Conservation (phyloP, 164 flowering plant species). For the Vitis rotundifolia region DNA sequence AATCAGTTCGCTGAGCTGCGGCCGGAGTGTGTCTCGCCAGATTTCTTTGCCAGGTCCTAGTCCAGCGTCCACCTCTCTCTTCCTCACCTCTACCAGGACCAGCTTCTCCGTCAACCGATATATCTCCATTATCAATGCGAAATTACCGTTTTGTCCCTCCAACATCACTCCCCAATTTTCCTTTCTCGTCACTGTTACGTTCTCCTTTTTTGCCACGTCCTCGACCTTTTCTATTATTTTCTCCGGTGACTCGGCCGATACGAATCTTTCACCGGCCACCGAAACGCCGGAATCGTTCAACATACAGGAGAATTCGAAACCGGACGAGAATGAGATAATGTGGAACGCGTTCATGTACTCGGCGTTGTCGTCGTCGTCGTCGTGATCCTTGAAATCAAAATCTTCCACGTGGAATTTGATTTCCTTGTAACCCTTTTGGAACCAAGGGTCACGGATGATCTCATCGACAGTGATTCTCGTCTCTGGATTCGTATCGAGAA, state of each 20-base stretch:
- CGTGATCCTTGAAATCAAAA: slow-evolving; percentile 7
- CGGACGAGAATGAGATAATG: slow-evolving; percentile 63
- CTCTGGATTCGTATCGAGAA: slow-evolving; percentile 58
- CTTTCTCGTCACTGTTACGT: slow-evolving; percentile 18
- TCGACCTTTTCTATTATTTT: slow-evolving; percentile 31
- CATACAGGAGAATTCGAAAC: slow-evolving; percentile 53
- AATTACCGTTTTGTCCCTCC: slow-evolving; percentile 42
- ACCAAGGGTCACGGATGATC: slow-evolving; percentile 62
- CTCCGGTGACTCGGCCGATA: slow-evolving; percentile 43
- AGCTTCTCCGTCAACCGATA: slow-evolving; percentile 41
- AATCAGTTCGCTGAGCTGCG: slow-evolving; percentile 28
- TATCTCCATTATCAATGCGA: slow-evolving; percentile 21
- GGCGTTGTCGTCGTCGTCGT: neutral
- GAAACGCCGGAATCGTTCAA: slow-evolving; percentile 22
- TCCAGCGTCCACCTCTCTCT: slow-evolving; percentile 5
- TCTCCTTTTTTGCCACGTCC: slow-evolving; percentile 30
- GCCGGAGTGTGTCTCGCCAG: slow-evolving; percentile 44
- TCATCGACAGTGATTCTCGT: slow-evolving; percentile 55
- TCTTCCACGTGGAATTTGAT: slow-evolving; percentile 23
- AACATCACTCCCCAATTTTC: slow-evolving; percentile 23
- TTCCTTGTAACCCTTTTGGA: slow-evolving; percentile 36
- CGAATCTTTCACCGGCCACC: slow-evolving; percentile 28
- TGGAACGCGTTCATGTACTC: slow-evolving; percentile 67
- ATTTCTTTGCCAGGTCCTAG: slow-evolving; percentile 6
- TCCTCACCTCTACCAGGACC: slow-evolving; percentile 41